Conservation (phyloP, 805 yeast genomes). For the Kuraishia hungarica region DNA sequence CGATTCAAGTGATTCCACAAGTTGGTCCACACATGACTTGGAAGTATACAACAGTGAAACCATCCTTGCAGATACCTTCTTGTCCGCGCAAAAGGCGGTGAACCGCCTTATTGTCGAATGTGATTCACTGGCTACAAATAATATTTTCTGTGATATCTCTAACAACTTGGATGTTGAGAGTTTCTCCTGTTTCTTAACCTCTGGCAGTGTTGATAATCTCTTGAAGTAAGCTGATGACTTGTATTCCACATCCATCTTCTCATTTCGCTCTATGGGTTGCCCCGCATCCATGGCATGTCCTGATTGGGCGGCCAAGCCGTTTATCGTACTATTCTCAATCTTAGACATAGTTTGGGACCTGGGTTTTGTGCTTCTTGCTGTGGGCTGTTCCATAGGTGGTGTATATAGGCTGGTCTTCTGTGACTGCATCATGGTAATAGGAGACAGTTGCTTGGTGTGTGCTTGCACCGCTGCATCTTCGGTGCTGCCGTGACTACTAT, state of each 20-base stretch:
- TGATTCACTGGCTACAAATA: constrained; percentile 57
- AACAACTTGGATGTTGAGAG: constrained; percentile 17
- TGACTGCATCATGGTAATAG: background rate
- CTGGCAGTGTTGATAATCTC: constrained; percentile 57
- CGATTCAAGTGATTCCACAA: constrained; percentile 48
- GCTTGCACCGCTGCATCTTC: background rate
- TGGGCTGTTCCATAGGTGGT: background rate
- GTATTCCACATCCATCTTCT: constrained; percentile 32
- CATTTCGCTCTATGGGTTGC: constrained; percentile 23
- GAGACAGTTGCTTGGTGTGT: background rate
- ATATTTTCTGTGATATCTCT: constrained; percentile 48
- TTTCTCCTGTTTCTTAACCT: constrained; percentile 15
- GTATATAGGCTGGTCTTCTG: background rate
- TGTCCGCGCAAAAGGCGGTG: constrained; percentile 50
- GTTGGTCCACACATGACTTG: constrained; percentile 44
- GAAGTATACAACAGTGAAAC: constrained; percentile 42
- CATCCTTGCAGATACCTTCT: constrained; percentile 43
- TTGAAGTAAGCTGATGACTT: constrained; percentile 58
- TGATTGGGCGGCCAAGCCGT: constrained; percentile 8
- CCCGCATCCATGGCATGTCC: constrained; percentile 23
- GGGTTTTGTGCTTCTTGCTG: background rate
- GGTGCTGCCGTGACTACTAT: background rate
- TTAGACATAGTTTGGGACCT: constrained; percentile 5
- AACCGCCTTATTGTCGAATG: constrained; percentile 51
- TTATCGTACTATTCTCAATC: constrained; percentile 20